Percentiles rank a stretch among this genome's conserved stretches.
Evolutionary conservation across 805 yeast species (phyloP).

Genomic region (Candida ortonii): DNA sequence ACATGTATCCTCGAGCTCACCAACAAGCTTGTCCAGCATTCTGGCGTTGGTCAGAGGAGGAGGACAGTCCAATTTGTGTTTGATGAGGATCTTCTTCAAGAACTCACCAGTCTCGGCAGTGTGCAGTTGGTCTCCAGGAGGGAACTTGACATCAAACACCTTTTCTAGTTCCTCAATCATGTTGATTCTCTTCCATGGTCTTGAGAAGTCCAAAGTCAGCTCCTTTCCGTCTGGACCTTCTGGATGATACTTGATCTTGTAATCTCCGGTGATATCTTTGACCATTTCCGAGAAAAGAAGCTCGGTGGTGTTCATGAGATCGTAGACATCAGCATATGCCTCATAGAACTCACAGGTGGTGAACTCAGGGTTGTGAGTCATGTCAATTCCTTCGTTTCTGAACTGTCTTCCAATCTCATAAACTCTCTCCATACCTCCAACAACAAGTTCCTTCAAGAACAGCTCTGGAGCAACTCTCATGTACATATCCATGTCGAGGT

Average conservation of each 20-base stretch:
- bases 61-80: conserved; percentile 82
- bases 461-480: conserved; percentile 99
- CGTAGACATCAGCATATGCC: conserved; percentile 96
- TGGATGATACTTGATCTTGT: conserved; percentile 85
- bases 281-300: conserved; percentile 95
- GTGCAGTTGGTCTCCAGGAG: conserved; percentile 92
- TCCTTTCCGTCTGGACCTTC: conserved; percentile 86
- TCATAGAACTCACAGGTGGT: conserved; percentile 98
- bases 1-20: conserved; percentile 91
- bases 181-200: conserved; percentile 98
- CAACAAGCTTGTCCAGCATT: conserved; percentile 97
- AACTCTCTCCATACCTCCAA: conserved; percentile 97
- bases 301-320: conserved; percentile 94
- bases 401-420: conserved; percentile 98
- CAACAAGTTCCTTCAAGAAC: conserved; percentile 92
- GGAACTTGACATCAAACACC: conserved; percentile 82
- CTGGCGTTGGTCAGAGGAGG: conserved; percentile 94
- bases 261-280: conserved; percentile 87
- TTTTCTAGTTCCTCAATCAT: conserved; percentile 96
- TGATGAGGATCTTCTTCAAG: conserved; percentile 73
- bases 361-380: conserved; percentile 98
- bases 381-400: conserved; percentile 97
- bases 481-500: conserved; percentile 91
- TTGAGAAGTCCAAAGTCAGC: conserved; percentile 76
- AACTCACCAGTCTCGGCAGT: conserved; percentile 91